phyloP scores from a whole-genome alignment of 1,284 basidiomycete genomes.

The Meira miltonrushii region DNA sequence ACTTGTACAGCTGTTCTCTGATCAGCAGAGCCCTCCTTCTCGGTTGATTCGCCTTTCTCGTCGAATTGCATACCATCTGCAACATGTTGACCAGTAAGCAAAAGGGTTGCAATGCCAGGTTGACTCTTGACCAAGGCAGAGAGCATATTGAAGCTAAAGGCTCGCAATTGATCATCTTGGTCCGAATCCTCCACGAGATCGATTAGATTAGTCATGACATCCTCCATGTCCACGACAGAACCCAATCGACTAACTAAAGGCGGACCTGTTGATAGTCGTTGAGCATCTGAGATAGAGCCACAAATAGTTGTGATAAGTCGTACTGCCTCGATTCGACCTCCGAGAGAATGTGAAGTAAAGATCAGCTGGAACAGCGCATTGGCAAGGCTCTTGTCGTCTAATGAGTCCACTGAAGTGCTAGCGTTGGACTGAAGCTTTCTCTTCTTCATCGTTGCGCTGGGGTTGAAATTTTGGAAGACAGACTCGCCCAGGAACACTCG shows the following conservation, averaged over 20 bases:
- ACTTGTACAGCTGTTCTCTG: slow-evolving; percentile 19
- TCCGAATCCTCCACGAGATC: slow-evolving; percentile 55
- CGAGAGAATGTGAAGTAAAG: slow-evolving; percentile 18
- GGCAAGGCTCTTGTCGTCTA: slow-evolving; percentile 21
- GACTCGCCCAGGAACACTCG: slow-evolving; percentile 30
- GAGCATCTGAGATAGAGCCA: not conserved
- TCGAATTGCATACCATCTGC: slow-evolving; percentile 20
- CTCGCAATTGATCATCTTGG: slow-evolving; percentile 64
- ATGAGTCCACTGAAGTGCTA: too few relatives aligned
- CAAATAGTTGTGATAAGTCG: slow-evolving; percentile 17
- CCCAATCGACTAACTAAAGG: slow-evolving; percentile 46
- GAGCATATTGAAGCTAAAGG: slow-evolving; percentile 75
- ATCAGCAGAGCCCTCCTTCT: slow-evolving; percentile 38
- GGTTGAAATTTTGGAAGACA: too few relatives aligned
- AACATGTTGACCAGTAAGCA: slow-evolving; percentile 68
- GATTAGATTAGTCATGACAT: slow-evolving; percentile 28
- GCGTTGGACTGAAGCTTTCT: too few relatives aligned
- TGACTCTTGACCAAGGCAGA: slow-evolving; percentile 76
- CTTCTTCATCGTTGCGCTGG: too few relatives aligned
- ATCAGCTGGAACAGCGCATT: slow-evolving; percentile 31
- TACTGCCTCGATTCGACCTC: not conserved
- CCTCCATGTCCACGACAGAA: slow-evolving; percentile 44
- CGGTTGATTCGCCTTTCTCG: slow-evolving; percentile 32
- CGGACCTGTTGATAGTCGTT: slow-evolving; percentile 1
- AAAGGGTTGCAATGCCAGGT: slow-evolving; percentile 75